Evolutionary conservation across 768 basidiomycete genomes (phyloP), one percentile per base, ranked within the genome.

Genomic region (Hemileccinum rubropunctum): DNA sequence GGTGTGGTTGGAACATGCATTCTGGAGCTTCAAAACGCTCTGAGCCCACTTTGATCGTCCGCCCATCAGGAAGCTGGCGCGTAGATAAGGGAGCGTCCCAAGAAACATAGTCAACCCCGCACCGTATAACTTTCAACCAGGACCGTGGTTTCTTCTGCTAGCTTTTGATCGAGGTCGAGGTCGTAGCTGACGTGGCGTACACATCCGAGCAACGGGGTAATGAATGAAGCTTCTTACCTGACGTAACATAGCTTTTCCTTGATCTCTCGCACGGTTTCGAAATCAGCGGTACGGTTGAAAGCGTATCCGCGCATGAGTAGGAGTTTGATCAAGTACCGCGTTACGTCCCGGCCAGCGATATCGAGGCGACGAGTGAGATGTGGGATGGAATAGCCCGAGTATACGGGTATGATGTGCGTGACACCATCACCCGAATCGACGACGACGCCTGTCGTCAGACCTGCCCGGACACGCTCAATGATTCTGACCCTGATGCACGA

Each of bases 241-340:
- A 97, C 90, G 65, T 98, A 99, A 73, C 97, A 99, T 39, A 98
- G 71, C 69, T 95, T 97, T 77, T 99, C 97, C 73, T 99, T 99
- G 74, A 99, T 98, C 69, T 97, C 92, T 28, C 95, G 76, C 18
- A 99, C 97, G 2, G 97, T 99, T 75, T 99, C 97, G 62, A 99
- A 99, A 73, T 99, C 97, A 23, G 97, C 97, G 3, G 97, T 99
- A 35, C 97, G 84, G 73, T 99, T 98, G 80, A 99, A 98, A 1
- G 97, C 97, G 69, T 99, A 98, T n/a, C 97, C 97, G n/a, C 95
- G 85, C 95, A 98, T 98, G 59, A 98, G 82, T 30, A 99, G 77
- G n/a, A 99, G 80, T 73, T 98, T 99, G 81, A 99, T 99, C 71
- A 99, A 76, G 71, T 99, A 99, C 61, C 94, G 84, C 40, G 97